A percentile compares a stretch with the other conserved stretches of the same genome.
These are phyloP conservation scores for Apiospora phragmitis DNA, from an alignment of 2,329 filamentous ascomycete genomes.

Conservation along the genomic window DNA sequence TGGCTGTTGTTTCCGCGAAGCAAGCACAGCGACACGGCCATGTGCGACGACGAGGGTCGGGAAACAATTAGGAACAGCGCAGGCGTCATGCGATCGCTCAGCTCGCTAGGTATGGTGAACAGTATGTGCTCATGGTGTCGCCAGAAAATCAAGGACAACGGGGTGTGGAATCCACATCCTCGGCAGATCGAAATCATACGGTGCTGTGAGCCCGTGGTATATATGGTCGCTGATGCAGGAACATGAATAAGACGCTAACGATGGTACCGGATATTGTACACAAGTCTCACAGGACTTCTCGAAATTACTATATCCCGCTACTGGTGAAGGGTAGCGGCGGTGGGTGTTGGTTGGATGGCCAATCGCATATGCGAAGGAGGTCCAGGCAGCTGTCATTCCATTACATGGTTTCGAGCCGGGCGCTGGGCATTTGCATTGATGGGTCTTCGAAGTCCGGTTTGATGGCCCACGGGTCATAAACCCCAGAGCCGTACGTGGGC, in stretches of 20 bases:
- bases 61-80: background rate
- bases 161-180: background rate
- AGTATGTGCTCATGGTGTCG: background rate
- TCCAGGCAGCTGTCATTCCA: background rate
- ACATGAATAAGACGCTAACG: slow-evolving; percentile 2
- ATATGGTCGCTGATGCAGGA: slow-evolving; percentile 6
- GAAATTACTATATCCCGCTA: slow-evolving; percentile 5
- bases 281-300: background rate
- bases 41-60: background rate
- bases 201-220: slow-evolving; percentile 3
- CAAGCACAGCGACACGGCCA: background rate
- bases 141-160: background rate
- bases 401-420: slow-evolving; percentile 57
- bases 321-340: background rate
- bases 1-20: background rate
- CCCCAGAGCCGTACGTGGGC: slow-evolving; percentile 48
- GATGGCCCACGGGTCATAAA: slow-evolving; percentile 53
- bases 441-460: slow-evolving; percentile 61
- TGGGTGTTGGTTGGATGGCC: background rate
- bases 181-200: slow-evolving; percentile 1
- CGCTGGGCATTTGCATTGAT: slow-evolving; percentile 60
- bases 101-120: background rate
- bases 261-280: background rate
- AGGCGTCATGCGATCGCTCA: background rate
- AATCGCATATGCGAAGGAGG: background rate